Base-by-base conservation (phyloP, 352 stramenopile genomes). In the Globisporangium iwayamae region DNA sequence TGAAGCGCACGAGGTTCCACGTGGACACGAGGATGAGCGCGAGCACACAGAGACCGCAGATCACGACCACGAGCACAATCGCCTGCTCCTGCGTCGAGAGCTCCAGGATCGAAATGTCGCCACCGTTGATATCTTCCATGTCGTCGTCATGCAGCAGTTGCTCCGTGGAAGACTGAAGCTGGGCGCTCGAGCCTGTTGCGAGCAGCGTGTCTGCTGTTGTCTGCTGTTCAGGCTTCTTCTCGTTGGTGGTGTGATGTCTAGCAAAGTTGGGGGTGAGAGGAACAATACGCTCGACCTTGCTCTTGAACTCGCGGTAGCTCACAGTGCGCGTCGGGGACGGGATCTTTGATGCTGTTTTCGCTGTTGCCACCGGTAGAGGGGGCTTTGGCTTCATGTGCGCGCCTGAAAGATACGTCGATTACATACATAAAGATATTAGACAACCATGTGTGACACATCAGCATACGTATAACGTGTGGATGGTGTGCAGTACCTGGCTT, bases 31-130 rank as follows among this genome's bases (percentile, higher is more conserved):
- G 14, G 3, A 74, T 38, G 52, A 91, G 71, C 9, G 65, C 73
- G 10, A 87, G n/a, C 1, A 85, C 34, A 16, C 62, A 61, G 8
- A 90, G 36, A 10, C 71, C 69, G 9, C 71, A 75, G 14, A 89
- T 58, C 54, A 90, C 79, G 7, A 82, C 72, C 0, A 78, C 78
- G 50, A 91, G 56, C 58, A 90, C 83, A 11, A 73, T 75, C 39
- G 75, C 71, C 47, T 90, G 77, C 57, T 91, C 83, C 62, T 88
- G 72, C 8, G 69, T 68, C 48, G 79, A 77, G 36, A 91, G 68
- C 64, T 89, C 77, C 34, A 75, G 65, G 53, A 79, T 83, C 22
- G 70, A 67, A 13, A 67, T 60, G 72, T 61, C 7, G 69, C 69
- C 1, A 28, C 25, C 25, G 70, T 53, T 14, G 18, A 39, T 18